A percentile compares a stretch with the other conserved stretches of the same genome.
Evolutionary conservation across 2,329 filamentous ascomycete genomes (phyloP).

Genomic region (Neofusicoccum cordaticola): DNA sequence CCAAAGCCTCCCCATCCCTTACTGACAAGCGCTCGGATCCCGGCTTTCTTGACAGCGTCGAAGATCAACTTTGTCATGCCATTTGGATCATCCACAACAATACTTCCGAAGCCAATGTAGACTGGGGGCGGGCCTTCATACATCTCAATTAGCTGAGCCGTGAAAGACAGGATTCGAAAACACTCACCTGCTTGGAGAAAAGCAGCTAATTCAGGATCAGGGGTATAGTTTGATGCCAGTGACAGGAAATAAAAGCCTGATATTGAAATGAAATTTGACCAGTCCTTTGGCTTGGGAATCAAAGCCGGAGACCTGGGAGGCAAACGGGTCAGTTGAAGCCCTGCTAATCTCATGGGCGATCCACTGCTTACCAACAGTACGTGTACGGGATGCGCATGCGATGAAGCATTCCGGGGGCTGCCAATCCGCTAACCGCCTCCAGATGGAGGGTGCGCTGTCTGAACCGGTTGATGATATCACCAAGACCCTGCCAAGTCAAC

Average conservation of each 20-base stretch:
- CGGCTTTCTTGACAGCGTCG: slow-evolving; percentile 50
- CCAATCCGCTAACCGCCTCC: slow-evolving; percentile 74
- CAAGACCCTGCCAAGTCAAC: slow-evolving; percentile 89
- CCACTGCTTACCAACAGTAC: slow-evolving; percentile 68
- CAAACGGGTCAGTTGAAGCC: too few species aligned
- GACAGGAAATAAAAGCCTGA: slow-evolving; percentile 42
- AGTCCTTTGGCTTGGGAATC: slow-evolving; percentile 48
- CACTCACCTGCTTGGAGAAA: slow-evolving; percentile 32
- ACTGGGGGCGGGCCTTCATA: slow-evolving; percentile 36
- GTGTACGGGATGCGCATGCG: slow-evolving; percentile 46
- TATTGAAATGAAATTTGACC: slow-evolving; percentile 40
- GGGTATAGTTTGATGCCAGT: slow-evolving; percentile 39
- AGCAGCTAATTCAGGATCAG: slow-evolving; percentile 36
- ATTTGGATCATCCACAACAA: slow-evolving; percentile 43
- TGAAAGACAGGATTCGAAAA: too few species aligned
- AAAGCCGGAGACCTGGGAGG: slow-evolving; percentile 34
- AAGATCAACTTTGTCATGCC: slow-evolving; percentile 42
- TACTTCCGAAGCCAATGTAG: slow-evolving; percentile 43
- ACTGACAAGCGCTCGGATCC: slow-evolving; percentile 75
- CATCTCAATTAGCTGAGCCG: neutral
- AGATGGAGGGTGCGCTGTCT: slow-evolving; percentile 71
- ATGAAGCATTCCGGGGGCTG: slow-evolving; percentile 75
- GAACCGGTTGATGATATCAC: slow-evolving; percentile 88
- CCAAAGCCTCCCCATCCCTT: slow-evolving; percentile 88
- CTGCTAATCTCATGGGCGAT: too few species aligned